These are phyloP conservation scores for Xanthoceras sorbifolium DNA, from an alignment of 345 rosid species.

Conservation along the genomic window DNA sequence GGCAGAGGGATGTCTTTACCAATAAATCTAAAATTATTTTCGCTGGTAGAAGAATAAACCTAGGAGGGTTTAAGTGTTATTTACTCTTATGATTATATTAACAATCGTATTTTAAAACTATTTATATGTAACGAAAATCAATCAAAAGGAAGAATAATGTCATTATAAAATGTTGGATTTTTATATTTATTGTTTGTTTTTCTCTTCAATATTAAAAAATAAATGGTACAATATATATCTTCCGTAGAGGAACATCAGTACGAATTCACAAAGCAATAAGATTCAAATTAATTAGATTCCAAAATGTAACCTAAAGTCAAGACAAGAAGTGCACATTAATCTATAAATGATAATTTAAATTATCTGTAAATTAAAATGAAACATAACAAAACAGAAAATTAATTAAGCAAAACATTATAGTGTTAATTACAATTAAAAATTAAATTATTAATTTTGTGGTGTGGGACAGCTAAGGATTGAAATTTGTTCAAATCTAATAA, in stretches of 20 bases:
- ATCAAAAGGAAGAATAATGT: too few species aligned
- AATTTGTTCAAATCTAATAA: background rate
- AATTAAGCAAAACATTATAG: background rate
- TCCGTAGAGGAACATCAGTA: constrained; percentile 1
- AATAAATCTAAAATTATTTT: too few species aligned
- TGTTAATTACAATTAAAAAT: background rate
- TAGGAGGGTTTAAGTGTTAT: too few species aligned
- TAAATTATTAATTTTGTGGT: background rate
- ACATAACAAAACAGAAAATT: background rate
- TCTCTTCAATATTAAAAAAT: too few species aligned
- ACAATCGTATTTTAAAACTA: too few species aligned
- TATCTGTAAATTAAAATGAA: background rate
- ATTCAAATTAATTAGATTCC: background rate
- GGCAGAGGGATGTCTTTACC: too few species aligned
- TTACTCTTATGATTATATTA: too few species aligned
- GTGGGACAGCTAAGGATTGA: constrained; percentile 6
- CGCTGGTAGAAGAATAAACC: too few species aligned
- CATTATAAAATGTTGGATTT: too few species aligned
- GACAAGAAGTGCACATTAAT: background rate
- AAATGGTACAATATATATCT: background rate
- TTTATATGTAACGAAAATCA: too few species aligned
- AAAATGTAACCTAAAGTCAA: background rate
- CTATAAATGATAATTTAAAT: background rate
- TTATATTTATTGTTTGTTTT: background rate
- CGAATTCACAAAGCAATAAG: background rate